Conservation (phyloP, 2,329 filamentous ascomycete genomes). For the Whalleya microplaca region DNA sequence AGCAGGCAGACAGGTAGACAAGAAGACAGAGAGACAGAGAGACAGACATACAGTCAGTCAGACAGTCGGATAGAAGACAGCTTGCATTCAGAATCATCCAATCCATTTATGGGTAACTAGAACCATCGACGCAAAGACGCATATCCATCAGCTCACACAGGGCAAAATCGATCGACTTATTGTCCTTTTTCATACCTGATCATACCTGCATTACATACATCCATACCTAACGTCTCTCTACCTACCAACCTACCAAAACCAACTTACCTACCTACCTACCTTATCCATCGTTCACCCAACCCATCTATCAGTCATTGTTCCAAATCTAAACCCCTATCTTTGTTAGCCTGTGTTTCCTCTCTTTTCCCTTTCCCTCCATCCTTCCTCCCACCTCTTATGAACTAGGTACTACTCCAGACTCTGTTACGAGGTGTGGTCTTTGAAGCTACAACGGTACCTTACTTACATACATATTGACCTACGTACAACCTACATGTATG, state of each 20-base stretch:
- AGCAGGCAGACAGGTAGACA: neutral
- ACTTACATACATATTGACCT: too few species aligned
- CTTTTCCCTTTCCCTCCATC: neutral
- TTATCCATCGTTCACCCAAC: neutral
- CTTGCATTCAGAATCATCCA: neutral
- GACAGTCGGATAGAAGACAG: too few species aligned
- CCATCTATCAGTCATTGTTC: neutral
- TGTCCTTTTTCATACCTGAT: constrained; percentile 26
- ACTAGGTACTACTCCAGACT: too few species aligned
- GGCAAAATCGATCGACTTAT: constrained; percentile 8
- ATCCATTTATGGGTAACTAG: neutral
- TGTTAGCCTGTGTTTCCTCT: neutral
- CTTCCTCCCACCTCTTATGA: neutral
- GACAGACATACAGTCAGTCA: neutral
- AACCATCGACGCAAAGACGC: neutral
- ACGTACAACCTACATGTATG: neutral
- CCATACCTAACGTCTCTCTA: neutral
- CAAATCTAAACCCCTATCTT: neutral
- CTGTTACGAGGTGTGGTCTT: neutral
- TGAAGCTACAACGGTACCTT: neutral
- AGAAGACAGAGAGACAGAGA: neutral
- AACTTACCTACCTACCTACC: neutral
- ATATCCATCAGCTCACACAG: neutral
- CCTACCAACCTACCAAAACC: neutral
- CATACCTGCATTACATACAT: constrained; percentile 17